A percentile compares a stretch with the other conserved stretches of the same genome.
Evolutionary conservation across 208 protist genomes (phyloP).

Genomic region (Spongospora subterranea): DNA sequence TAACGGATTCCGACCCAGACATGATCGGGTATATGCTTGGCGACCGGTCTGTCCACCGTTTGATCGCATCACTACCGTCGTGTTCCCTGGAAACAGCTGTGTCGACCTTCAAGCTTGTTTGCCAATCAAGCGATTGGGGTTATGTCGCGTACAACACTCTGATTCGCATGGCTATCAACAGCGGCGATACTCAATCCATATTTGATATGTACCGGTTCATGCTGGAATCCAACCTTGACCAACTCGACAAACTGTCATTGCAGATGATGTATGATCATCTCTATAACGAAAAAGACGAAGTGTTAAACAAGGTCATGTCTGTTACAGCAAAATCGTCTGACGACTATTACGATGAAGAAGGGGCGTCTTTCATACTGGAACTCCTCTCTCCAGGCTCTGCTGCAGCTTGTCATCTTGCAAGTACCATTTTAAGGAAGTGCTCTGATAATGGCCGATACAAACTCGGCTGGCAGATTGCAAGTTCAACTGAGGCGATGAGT

Average conservation of each 20-base stretch:
- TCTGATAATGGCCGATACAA: background rate
- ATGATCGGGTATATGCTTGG: background rate
- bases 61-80: background rate
- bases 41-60: background rate
- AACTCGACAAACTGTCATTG: slow-evolving; percentile 22
- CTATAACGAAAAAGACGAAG: background rate
- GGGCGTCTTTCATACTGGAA: background rate
- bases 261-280: background rate
- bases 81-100: background rate
- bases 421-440: background rate
- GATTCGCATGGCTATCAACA: background rate
- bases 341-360: too few relatives aligned
- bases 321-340: too few relatives aligned
- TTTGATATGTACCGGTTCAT: background rate
- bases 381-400: background rate
- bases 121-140: background rate
- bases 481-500: background rate
- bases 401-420: background rate
- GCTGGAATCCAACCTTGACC: background rate
- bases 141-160: slow-evolving; percentile 52
- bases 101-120: background rate
- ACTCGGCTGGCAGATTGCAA: slow-evolving; percentile 2
- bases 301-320: too few relatives aligned
- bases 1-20: background rate
- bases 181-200: background rate